Evolutionary conservation across 306 rosid species (phyloP).

Genomic region (Dalbergia oliveri): DNA sequence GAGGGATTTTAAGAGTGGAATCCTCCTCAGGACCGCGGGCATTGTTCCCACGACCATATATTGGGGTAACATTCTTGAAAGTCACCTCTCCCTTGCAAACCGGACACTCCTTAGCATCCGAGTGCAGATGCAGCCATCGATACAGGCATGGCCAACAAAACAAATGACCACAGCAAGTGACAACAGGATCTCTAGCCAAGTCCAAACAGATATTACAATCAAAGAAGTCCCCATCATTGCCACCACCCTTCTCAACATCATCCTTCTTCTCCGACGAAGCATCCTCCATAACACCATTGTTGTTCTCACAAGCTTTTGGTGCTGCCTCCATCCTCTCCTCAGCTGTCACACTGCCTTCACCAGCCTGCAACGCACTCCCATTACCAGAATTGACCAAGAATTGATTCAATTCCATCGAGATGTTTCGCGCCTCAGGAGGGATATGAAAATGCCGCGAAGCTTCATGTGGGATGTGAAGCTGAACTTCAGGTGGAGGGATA

Average conservation of each 20-base stretch:
- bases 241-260: conserved; percentile 70
- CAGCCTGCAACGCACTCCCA: conserved; percentile 69
- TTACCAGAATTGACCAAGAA: conserved; percentile 71
- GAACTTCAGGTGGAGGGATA: conserved; percentile 41
- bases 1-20: conserved; percentile 73
- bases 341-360: conserved; percentile 90
- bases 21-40: conserved; percentile 67
- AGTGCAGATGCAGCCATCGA: conserved; percentile 85
- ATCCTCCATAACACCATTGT: conserved; percentile 64
- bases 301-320: conserved; percentile 76
- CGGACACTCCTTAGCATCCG: conserved; percentile 93
- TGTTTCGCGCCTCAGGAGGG: conserved; percentile 56
- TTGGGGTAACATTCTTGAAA: conserved; percentile 76
- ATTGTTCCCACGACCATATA: conserved; percentile 83
- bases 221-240: conserved; percentile 82
- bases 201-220: conserved; percentile 98
- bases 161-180: conserved; percentile 96
- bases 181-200: conserved; percentile 88
- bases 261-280: conserved; percentile 67
- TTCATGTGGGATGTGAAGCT: conserved; percentile 52
- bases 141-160: conserved; percentile 95
- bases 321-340: conserved; percentile 68
- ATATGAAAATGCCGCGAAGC: conserved; percentile 47
- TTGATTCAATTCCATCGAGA: conserved; percentile 69
- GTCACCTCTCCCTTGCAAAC: conserved; percentile 97